A percentile compares a stretch with the other conserved stretches of the same genome.
phyloP scores from a whole-genome alignment of 345 rosid species.

The Camelina laxa region DNA sequence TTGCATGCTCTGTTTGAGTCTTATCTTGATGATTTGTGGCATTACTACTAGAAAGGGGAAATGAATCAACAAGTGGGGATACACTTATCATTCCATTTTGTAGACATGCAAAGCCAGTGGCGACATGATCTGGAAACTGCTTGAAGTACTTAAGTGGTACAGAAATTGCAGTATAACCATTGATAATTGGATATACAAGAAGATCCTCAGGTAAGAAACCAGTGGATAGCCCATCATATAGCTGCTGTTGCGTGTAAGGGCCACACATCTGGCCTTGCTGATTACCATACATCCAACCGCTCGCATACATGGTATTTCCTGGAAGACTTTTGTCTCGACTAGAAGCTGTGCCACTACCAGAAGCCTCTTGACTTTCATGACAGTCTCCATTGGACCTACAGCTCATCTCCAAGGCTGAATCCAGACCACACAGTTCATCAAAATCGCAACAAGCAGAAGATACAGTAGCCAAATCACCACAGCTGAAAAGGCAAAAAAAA shows the following conservation, averaged over 20 bases:
- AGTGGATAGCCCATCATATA: conserved; percentile 75
- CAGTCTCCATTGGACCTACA: conserved; percentile 68
- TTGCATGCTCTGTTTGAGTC: conserved; percentile 38
- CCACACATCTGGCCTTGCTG: conserved; percentile 93
- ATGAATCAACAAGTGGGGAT: conserved; percentile 34
- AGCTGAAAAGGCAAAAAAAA: conserved; percentile 51
- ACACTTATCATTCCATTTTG: conserved; percentile 43
- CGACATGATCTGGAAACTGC: conserved; percentile 88
- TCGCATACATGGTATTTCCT: conserved; percentile 53
- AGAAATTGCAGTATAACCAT: conserved; percentile 61
- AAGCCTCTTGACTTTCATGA: conserved; percentile 54
- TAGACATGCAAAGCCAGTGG: conserved; percentile 77
- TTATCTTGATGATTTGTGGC: conserved; percentile 40
- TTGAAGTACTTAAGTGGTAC: conserved; percentile 84
- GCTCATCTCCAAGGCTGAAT: conserved; percentile 53
- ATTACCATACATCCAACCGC: conserved; percentile 89
- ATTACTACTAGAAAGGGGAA: conserved; percentile 12
- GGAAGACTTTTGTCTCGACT: conserved; percentile 48
- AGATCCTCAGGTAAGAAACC: conserved; percentile 90
- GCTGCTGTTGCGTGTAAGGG: conserved; percentile 86
- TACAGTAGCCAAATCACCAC: conserved; percentile 37
- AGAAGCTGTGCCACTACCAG: conserved; percentile 50
- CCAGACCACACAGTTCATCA: conserved; percentile 48
- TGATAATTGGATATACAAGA: conserved; percentile 77
- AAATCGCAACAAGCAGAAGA: conserved; percentile 46